Base-by-base conservation (phyloP, 257 asterid species). In the Jaltomata sinuosa region DNA sequence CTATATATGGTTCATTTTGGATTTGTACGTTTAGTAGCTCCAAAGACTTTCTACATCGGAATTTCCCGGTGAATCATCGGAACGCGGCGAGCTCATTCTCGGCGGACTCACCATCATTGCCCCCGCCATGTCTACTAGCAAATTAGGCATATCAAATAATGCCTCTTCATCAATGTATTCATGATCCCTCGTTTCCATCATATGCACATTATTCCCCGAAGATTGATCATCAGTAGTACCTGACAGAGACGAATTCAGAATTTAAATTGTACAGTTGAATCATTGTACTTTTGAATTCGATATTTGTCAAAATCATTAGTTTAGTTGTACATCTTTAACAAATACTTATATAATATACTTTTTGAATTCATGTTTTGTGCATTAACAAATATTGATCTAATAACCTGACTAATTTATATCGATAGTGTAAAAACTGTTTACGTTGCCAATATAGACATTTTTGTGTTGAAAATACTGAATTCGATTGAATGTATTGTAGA, bases 21-120 rank as follows among this genome's bases (percentile, higher is more conserved):
- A 61, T 61, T 61, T 6, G 11, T 61, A 25, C 11, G 8, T 61
- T 61, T 25, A 67, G 78, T 87, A 88, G 47, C 86, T 86, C 93
- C 93, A 90, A 4, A 90, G 83, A 40, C 72, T 86, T 42, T 86
- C 89, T 55, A 69, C 86, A 82, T 88, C 89, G 47, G 90, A 84
- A 87, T 86, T 81, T 57, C 59, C 87, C 4, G 82, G 83, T 4
- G 89, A 84, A 34, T 87, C 86, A 31, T 67, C 86, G 0, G 92
- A 71, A n/a, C 65, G 61, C 40, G 84, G 79, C 1, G 88, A 55
- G 50, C 47, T 81, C 27, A 90, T 85, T 85, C 93, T 84, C 3
- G 93, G 93, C 10, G 93, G 93, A 25, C 90, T 90, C 57, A 90
- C 85, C 76, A 90, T 84, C 93, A 90, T 88, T 76, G 88, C 93